Evolutionary conservation across 2,329 filamentous ascomycete genomes (phyloP), one percentile per base, ranked within the genome.

Genomic region (Colletotrichum caudatum): DNA sequence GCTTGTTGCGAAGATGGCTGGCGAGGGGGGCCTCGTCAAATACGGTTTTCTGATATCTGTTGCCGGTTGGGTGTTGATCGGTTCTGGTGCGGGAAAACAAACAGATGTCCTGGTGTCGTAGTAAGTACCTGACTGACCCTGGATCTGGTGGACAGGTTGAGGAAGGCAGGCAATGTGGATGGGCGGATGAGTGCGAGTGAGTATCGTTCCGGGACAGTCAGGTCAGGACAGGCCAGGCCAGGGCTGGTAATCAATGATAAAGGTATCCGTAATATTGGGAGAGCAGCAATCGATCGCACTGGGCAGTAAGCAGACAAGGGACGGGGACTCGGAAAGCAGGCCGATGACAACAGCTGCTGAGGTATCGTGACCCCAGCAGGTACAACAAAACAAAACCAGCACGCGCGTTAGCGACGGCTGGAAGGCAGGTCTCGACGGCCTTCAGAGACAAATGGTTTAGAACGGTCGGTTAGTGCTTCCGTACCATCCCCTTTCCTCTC

Each of bases 1-100:
- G 64, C 64, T 68, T 68, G 51, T 46, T 59, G 51, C 58, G 37
- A 37, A 63, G 68, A 71, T 58, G 68, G 64, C 58, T 58, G 68
- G 64, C 58, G 37, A 64, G 51, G 64, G 37, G 68, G 51, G 64
- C 61, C 64, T 71, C 51, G 16, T 56, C 20, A 44, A 29, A 67
- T 48, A 58, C 23, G 11, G 57, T 23, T 26, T 46, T 35, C 37
- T 33, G 44, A 8, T 18, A 29, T 67, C 46, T 71, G 63, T 41
- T 54, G 50, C 59, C 39, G 53, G 26, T 51, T 35, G 35, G 35
- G 51, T 46, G 64, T 23, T 51, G 51, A 62, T 63, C 68, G 50
- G 44, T 51, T 63, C 57, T 62, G 57, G 67, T n/a, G 35, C 35
- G 18, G 18, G 29, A 26, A 44, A 44, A n/a, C 20, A 14, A n/a